Evolutionary conservation across 352 stramenopile species (phyloP), one percentile per base, ranked within the genome.

Genomic region (Thalassiosira mediterranea): DNA sequence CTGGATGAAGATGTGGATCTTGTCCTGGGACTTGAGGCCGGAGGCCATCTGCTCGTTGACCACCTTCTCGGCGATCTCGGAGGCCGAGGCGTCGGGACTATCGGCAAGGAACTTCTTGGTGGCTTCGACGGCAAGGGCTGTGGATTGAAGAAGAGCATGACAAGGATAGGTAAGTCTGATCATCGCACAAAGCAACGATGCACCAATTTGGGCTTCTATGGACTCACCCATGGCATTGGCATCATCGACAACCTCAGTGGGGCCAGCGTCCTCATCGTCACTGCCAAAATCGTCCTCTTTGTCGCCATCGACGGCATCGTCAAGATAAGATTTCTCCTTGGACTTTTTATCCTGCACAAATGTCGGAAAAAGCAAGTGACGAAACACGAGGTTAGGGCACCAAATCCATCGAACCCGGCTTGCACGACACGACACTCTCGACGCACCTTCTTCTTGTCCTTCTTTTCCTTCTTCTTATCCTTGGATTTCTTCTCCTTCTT

Each of bases 1-100:
- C 62, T 89, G 92, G 83, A 97, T 93, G 61, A 97, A 96, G 68
- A 98, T 97, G 13, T 97, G 94, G 60, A 98, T 90, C 70, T 95
- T 96, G 68, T 98, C 95, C 51, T 95, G 95, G 51, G 96, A 93
- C 47, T 96, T 96, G 31, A 98, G 81, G 11, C 84, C 88, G 10
- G 88, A 93, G 23, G 88, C 52, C 65, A 96, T 98, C 85, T 98
- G 95, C 81, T 97, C 94, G 60, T 96, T 96, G 57, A 94, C 94
- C 1, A 98, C 82, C 38, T 96, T 90, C 26, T 98, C 95, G 15
- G 73, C 70, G 64, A 91, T 88, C 13, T 79, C 72, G 31, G 54
- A 57, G 42, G 69, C 66, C 4, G 70, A 79, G 32, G 80, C 84
- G 74, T 88, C 70, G 15, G 86, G 75, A 75, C 92, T 90, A 15